Conservation (phyloP, 164 flowering plant species). For the Cinnamomum micranthum region DNA sequence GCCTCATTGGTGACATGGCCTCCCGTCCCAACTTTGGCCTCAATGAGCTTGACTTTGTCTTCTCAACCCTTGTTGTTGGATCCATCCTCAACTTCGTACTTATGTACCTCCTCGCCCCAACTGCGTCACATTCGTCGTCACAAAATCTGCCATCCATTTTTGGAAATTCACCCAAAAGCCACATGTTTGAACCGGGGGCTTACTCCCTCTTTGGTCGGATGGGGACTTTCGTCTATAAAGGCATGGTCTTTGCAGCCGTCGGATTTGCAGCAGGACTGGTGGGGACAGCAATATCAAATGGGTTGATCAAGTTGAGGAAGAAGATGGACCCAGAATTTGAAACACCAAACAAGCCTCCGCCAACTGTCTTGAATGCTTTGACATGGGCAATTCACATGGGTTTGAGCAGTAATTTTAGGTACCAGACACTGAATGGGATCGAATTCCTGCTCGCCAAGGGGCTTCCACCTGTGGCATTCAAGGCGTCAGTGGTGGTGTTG, state of each 20-base stretch:
- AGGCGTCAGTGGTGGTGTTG: conserved; percentile 64
- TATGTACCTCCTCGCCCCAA: conserved; percentile 85
- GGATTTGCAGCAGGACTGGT: conserved; percentile 88
- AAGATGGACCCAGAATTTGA: conserved; percentile 87
- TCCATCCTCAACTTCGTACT: conserved; percentile 79
- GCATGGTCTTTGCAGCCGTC: conserved; percentile 70
- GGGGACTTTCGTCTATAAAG: conserved; percentile 87
- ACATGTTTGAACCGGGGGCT: conserved; percentile 88
- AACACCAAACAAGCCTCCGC: conserved; percentile 85
- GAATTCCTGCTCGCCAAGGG: conserved; percentile 73
- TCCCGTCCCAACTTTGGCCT: conserved; percentile 96
- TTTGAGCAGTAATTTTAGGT: conserved; percentile 76
- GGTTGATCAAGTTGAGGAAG: conserved; percentile 73
- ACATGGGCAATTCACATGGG: conserved; percentile 98
- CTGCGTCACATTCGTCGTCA: conserved; percentile 27
- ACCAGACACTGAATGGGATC: conserved; percentile 80
- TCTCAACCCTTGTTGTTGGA: conserved; percentile 92
- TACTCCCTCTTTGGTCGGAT: conserved; percentile 43
- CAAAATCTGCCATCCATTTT: conserved; percentile 56
- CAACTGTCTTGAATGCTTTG: conserved; percentile 66
- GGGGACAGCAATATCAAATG: conserved; percentile 86
- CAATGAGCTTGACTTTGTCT: conserved; percentile 91
- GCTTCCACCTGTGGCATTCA: conserved; percentile 54
- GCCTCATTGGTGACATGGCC: conserved; percentile 87
- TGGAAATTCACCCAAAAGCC: conserved; percentile 68